phyloP scores from a whole-genome alignment of 768 basidiomycete genomes.

The Strobilomyces confusus region DNA sequence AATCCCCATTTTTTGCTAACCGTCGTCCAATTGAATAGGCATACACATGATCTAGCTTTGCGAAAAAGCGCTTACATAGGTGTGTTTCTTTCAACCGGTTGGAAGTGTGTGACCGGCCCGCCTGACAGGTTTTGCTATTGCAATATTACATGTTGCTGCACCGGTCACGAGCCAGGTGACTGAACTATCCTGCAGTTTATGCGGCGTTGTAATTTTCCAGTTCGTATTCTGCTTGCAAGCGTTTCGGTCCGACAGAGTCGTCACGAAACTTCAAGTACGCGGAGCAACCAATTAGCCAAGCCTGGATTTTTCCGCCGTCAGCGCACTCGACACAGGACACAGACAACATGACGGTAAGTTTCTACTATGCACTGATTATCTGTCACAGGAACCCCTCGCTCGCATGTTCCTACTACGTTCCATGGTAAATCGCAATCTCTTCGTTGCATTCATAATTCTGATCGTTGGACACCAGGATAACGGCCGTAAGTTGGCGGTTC shows the following conservation, averaged over 20 bases:
- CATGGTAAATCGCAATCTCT: neutral
- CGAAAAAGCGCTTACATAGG: too few species aligned
- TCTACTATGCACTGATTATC: neutral
- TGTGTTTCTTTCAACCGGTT: neutral
- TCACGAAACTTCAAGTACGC: constrained; percentile 2
- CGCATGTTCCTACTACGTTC: neutral
- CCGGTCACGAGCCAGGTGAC: too few species aligned
- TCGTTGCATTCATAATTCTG: neutral
- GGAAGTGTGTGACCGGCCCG: neutral
- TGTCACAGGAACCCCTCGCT: neutral
- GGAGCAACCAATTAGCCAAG: neutral
- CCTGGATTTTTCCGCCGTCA: neutral
- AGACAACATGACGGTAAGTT: neutral
- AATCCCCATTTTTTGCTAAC: too few species aligned
- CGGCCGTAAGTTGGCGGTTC: neutral
- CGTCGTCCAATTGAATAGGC: too few species aligned
- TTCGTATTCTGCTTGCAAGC: constrained; percentile 5
- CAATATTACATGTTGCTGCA: constrained; percentile 1
- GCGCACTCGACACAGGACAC: constrained; percentile 5
- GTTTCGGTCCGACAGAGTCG: constrained; percentile 1
- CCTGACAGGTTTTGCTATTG: neutral
- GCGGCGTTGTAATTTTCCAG: constrained; percentile 8
- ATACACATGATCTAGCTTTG: too few species aligned
- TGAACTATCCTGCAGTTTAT: neutral
- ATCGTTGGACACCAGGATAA: neutral